These are phyloP conservation scores for Cordia subcordata DNA, from an alignment of 257 asterid genomes.

Conservation along the genomic window DNA sequence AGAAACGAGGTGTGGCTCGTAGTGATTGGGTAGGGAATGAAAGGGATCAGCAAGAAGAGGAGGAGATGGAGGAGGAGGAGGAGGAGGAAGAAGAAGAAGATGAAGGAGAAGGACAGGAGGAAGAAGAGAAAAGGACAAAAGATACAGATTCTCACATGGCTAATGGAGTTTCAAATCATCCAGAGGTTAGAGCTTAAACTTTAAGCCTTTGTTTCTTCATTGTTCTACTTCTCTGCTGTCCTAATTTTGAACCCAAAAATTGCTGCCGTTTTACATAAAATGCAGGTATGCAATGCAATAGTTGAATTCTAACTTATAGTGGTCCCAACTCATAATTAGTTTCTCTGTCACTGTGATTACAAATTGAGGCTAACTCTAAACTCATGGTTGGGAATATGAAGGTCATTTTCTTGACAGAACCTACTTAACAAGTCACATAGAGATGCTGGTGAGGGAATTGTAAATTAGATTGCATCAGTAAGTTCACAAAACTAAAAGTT, in stretches of 20 bases:
- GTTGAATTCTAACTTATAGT: too few species aligned
- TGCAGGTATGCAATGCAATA: too few species aligned
- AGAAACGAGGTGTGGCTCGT: slow-evolving; percentile 73
- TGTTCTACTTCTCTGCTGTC: not conserved
- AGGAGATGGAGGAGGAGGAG: slow-evolving; percentile 38
- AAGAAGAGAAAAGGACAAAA: slow-evolving; percentile 16
- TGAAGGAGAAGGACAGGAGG: slow-evolving; percentile 21
- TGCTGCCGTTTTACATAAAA: too few species aligned
- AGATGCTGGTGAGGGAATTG: too few species aligned
- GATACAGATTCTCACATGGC: slow-evolving; percentile 14
- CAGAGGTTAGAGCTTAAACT: slow-evolving; percentile 34
- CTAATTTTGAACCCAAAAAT: not conserved
- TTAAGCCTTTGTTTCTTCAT: slow-evolving; percentile 2
- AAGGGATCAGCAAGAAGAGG: slow-evolving; percentile 29
- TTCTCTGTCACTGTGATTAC: too few species aligned
- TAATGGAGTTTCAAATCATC: slow-evolving; percentile 26
- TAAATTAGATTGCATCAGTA: too few species aligned
- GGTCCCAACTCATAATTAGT: too few species aligned
- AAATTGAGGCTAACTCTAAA: too few species aligned
- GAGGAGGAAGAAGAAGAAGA: slow-evolving; percentile 36
- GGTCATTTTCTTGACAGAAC: too few species aligned
- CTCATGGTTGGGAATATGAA: too few species aligned
- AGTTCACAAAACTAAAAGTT: too few species aligned
- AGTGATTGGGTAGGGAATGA: slow-evolving; percentile 87
- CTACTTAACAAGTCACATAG: too few species aligned